Evolutionary conservation across 805 yeast species (phyloP).

Genomic region (Pichia exigua): DNA sequence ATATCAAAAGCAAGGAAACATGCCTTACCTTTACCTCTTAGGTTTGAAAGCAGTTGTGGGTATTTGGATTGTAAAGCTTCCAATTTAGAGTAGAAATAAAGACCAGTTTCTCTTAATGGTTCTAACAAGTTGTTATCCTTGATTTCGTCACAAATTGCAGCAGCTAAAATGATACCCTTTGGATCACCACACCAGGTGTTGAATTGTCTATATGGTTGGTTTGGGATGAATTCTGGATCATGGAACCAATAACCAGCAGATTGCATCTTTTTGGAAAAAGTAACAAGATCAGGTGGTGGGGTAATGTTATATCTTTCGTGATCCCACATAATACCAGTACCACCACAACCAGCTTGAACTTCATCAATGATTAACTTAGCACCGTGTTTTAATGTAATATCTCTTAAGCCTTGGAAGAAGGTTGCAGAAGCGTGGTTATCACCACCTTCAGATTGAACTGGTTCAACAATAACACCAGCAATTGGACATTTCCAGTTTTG

Average conservation of each 20-base stretch:
- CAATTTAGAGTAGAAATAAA: conserved; percentile 52
- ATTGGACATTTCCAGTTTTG: conserved; percentile 65
- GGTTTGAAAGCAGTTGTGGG: conserved; percentile 45
- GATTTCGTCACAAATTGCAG: conserved; percentile 63
- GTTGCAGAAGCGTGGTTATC: conserved; percentile 75
- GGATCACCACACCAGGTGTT: conserved; percentile 95
- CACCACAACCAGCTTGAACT: conserved; percentile 88
- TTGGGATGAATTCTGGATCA: conserved; percentile 65
- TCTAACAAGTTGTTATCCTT: conserved; percentile 50
- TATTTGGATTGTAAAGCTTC: conserved; percentile 43
- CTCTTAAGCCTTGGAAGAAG: conserved; percentile 79
- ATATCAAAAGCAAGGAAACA: conserved; percentile 81
- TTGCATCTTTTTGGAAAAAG: conserved; percentile 85
- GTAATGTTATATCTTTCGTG: conserved; percentile 76
- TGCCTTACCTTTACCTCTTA: conserved; percentile 70
- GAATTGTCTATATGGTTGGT: conserved; percentile 79
- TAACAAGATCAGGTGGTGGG: conserved; percentile 75
- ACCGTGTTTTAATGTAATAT: conserved; percentile 60
- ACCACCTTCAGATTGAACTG: conserved; percentile 89
- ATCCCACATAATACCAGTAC: conserved; percentile 81
- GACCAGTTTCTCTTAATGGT: conserved; percentile 55
- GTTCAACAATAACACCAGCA: conserved; percentile 87
- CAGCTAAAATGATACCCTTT: conserved; percentile 67
- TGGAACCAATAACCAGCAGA: conserved; percentile 82
- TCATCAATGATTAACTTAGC: conserved; percentile 74